phyloP scores from a whole-genome alignment of 2,329 filamentous ascomycete genomes.

The Xylariaceae sp. region DNA sequence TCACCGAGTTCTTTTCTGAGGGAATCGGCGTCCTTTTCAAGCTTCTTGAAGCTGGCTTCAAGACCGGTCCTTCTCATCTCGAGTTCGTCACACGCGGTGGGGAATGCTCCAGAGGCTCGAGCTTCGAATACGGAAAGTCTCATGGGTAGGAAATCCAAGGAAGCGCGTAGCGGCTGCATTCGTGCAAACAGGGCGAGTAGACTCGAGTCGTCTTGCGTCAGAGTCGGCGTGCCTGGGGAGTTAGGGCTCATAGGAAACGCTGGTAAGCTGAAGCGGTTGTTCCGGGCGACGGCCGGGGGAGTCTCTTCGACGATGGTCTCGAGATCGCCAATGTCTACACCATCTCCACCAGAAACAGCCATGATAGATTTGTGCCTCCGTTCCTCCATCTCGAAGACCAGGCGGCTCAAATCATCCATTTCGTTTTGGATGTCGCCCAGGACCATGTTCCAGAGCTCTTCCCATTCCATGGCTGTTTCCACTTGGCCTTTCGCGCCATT shows the following conservation, averaged over 20 bases:
- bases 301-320: slow-evolving; percentile 92
- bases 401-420: slow-evolving; percentile 68
- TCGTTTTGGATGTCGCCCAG: slow-evolving; percentile 90
- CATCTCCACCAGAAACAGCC: slow-evolving; percentile 57
- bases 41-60: slow-evolving; percentile 80
- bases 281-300: slow-evolving; percentile 54
- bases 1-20: slow-evolving; percentile 87
- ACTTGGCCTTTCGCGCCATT: slow-evolving; percentile 83
- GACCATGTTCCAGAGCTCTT: slow-evolving; percentile 92
- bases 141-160: slow-evolving; percentile 94
- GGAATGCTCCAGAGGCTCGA: slow-evolving; percentile 74
- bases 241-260: slow-evolving; percentile 60
- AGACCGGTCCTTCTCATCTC: slow-evolving; percentile 69
- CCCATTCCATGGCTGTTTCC: slow-evolving; percentile 98
- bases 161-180: slow-evolving; percentile 90
- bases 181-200: slow-evolving; percentile 86
- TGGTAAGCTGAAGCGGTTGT: slow-evolving; percentile 66
- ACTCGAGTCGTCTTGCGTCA: slow-evolving; percentile 77
- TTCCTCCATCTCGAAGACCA: slow-evolving; percentile 98
- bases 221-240: slow-evolving; percentile 54
- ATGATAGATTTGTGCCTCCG: slow-evolving; percentile 77
- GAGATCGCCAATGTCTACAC: slow-evolving; percentile 78
- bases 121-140: slow-evolving; percentile 80
- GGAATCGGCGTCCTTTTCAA: slow-evolving; percentile 86
- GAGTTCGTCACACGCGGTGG: slow-evolving; percentile 85